Conservation (phyloP, 371 early-diverging fungal genomes). For the Capillidium heterosporum region DNA sequence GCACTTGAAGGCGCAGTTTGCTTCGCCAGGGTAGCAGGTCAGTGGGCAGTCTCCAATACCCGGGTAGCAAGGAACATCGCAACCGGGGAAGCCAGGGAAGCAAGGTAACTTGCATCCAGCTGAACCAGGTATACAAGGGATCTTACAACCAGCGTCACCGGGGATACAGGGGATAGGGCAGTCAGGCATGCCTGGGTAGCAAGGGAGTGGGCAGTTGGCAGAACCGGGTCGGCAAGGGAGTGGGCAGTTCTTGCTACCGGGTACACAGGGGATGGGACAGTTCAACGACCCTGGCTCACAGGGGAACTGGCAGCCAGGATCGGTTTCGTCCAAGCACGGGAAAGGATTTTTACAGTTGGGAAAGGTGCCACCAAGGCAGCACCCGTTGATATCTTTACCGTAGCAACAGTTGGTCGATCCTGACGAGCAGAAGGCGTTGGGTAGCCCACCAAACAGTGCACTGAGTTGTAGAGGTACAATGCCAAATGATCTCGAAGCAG, state of each 20-base stretch:
- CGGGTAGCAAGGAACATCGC: no score
- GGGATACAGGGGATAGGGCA: not conserved
- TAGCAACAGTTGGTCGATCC: not conserved
- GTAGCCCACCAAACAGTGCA: no score
- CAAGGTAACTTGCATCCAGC: no score
- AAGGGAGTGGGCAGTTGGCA: not conserved
- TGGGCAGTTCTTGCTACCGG: not conserved
- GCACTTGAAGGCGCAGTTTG: no score
- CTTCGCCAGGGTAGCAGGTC: no score
- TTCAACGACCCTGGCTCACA: not conserved
- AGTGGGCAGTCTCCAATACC: no score
- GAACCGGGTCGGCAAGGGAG: not conserved
- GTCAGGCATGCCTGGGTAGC: not conserved
- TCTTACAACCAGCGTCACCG: no score
- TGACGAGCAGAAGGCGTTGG: no score
- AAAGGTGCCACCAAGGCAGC: not conserved
- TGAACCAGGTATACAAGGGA: no score
- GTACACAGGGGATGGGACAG: not conserved
- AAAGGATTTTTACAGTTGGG: not conserved
- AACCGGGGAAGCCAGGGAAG: no score
- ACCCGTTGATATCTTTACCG: not conserved
- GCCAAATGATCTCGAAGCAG: no score
- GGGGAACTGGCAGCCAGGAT: not conserved
- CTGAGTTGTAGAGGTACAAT: no score
- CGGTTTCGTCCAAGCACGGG: not conserved